Percentiles rank a stretch among this genome's conserved stretches.
These are phyloP conservation scores for Hymenoscyphus infarciens DNA, from an alignment of 2,329 filamentous ascomycete species.

Conservation along the genomic window DNA sequence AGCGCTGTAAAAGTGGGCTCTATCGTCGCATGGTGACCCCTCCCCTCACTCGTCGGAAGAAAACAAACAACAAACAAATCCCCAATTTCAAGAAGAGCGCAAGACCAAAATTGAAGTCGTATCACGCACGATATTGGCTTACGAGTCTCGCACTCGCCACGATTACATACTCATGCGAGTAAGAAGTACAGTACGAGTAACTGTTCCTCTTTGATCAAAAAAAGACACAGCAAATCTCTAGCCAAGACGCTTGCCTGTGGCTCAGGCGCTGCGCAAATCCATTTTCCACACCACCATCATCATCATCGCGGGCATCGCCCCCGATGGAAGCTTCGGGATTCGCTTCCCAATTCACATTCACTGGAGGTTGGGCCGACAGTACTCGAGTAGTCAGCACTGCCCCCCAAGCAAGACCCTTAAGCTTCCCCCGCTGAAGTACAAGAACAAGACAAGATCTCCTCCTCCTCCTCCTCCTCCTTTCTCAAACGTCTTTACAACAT, in stretches of 20 bases:
- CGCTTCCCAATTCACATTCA: constrained; percentile 4
- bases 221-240: neutral
- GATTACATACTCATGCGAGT: neutral
- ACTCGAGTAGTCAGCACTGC: too few relatives aligned
- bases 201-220: too few relatives aligned
- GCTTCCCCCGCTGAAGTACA: neutral
- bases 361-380: neutral
- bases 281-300: too few relatives aligned
- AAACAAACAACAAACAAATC: neutral
- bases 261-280: constrained; percentile 11
- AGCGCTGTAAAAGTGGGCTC: neutral
- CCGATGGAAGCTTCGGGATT: neutral
- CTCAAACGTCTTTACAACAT: neutral
- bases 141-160: neutral
- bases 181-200: too few relatives aligned
- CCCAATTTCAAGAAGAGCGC: neutral
- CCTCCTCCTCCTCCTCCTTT: neutral
- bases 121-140: neutral
- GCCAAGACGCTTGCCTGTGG: constrained; percentile 15
- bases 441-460: neutral
- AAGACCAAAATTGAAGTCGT: too few relatives aligned
- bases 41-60: neutral
- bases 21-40: neutral
- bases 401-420: neutral
- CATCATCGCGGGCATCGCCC: constrained; percentile 4